Evolutionary conservation across 2,329 filamentous ascomycete genomes (phyloP).

Genomic region (Claviceps sorghi): DNA sequence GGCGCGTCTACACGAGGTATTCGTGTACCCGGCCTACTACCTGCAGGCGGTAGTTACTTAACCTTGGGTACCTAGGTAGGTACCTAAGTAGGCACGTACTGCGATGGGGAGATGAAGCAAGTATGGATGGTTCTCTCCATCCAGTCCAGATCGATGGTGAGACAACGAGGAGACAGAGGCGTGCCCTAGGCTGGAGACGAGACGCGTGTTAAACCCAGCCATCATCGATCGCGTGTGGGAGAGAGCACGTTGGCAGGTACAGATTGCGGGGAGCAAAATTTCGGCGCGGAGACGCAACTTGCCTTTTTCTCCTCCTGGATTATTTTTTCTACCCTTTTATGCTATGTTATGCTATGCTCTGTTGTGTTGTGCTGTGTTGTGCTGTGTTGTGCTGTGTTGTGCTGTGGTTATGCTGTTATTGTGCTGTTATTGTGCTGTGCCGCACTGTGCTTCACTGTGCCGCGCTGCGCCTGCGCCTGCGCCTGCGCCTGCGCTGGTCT

Average conservation of each 20-base stretch:
- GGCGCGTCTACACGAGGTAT: neutral
- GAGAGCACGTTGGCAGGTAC: neutral
- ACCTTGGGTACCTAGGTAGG: too few species aligned
- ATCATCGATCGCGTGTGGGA: neutral
- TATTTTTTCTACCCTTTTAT: neutral
- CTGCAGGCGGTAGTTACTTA: too few species aligned
- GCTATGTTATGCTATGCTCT: neutral
- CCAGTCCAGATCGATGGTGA: neutral
- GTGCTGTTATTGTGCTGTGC: neutral
- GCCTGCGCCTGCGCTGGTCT: too few species aligned
- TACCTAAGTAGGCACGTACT: neutral
- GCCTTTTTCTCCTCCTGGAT: too few species aligned
- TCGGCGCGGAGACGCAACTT: neutral
- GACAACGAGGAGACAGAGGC: neutral
- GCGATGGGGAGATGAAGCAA: neutral
- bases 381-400: neutral
- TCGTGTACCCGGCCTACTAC: neutral
- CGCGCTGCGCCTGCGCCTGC: too few species aligned
- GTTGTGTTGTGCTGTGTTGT: neutral
- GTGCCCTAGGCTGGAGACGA: neutral
- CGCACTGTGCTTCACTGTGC: neutral
- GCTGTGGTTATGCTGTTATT: neutral
- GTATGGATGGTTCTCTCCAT: too few species aligned
- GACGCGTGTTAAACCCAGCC: too few species aligned
- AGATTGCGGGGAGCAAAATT: neutral